These are phyloP conservation scores for Schrenkiella parvula DNA, from an alignment of 345 rosid species.

Conservation along the genomic window DNA sequence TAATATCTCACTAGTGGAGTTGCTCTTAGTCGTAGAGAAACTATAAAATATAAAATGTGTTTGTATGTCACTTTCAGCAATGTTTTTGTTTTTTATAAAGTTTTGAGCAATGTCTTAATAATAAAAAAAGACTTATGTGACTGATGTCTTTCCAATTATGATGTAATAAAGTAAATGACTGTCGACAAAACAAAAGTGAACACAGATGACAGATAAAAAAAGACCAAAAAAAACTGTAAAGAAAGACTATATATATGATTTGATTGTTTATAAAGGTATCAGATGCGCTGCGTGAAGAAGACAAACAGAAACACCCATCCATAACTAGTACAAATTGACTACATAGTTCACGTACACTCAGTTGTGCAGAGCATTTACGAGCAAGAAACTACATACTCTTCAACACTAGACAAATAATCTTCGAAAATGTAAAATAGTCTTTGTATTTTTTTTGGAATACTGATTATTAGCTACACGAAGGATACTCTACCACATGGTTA, in stretches of 20 bases:
- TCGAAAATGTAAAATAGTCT: too few relatives aligned
- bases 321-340: too few relatives aligned
- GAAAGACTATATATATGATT: not conserved
- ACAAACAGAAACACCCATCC: not conserved
- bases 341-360: too few relatives aligned
- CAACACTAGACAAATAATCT: too few relatives aligned
- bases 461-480: too few relatives aligned
- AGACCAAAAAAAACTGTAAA: not conserved
- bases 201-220: not conserved
- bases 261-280: not conserved
- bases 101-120: not conserved
- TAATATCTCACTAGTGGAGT: not conserved
- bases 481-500: too few relatives aligned
- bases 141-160: not conserved
- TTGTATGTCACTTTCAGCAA: not conserved
- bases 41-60: not conserved
- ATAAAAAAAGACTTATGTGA: not conserved
- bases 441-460: too few relatives aligned
- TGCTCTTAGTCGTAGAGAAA: not conserved
- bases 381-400: not conserved
- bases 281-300: not conserved
- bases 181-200: too few relatives aligned
- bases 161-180: too few relatives aligned
- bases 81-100: not conserved
- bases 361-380: not conserved